Conservation (phyloP, 768 basidiomycete genomes). For the Phaeotremella skinneri region DNA sequence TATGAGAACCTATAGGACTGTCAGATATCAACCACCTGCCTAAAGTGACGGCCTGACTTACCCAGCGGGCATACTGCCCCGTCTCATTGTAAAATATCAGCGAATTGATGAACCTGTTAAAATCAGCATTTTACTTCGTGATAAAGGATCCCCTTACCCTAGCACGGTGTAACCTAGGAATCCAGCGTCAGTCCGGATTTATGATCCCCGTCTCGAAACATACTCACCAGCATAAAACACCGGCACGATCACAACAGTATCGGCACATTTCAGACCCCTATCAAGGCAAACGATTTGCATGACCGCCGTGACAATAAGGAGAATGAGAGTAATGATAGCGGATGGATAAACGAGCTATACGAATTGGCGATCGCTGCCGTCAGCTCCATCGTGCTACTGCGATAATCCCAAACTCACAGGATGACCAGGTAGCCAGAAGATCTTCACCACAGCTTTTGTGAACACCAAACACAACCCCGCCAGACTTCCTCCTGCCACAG, state of each 20-base stretch:
- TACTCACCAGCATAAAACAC: slow-evolving; percentile 78
- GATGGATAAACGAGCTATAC: slow-evolving; percentile 75
- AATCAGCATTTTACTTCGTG: slow-evolving; percentile 2
- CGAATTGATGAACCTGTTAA: slow-evolving; percentile 61
- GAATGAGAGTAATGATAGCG: slow-evolving; percentile 66
- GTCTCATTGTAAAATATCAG: slow-evolving; percentile 78
- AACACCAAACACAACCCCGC: slow-evolving; percentile 89
- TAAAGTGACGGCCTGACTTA: slow-evolving; percentile 36
- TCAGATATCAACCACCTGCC: neutral
- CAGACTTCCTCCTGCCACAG: slow-evolving; percentile 84
- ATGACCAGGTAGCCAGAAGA: slow-evolving; percentile 34
- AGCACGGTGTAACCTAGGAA: slow-evolving; percentile 40
- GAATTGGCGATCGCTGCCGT: slow-evolving; percentile 55
- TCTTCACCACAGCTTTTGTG: slow-evolving; percentile 60
- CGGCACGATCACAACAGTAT: slow-evolving; percentile 70
- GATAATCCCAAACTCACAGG: slow-evolving; percentile 26
- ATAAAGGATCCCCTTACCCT: slow-evolving; percentile 40
- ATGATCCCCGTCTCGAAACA: neutral
- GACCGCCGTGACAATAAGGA: slow-evolving; percentile 69
- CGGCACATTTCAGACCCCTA: slow-evolving; percentile 82
- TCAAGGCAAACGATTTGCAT: slow-evolving; percentile 89
- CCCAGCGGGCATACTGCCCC: slow-evolving; percentile 81
- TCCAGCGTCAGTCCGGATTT: slow-evolving; percentile 1
- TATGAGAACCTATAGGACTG: slow-evolving; percentile 58
- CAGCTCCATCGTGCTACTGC: neutral